Base-by-base conservation (phyloP, 164 flowering plant genomes). In the Nymphaea thermarum region DNA sequence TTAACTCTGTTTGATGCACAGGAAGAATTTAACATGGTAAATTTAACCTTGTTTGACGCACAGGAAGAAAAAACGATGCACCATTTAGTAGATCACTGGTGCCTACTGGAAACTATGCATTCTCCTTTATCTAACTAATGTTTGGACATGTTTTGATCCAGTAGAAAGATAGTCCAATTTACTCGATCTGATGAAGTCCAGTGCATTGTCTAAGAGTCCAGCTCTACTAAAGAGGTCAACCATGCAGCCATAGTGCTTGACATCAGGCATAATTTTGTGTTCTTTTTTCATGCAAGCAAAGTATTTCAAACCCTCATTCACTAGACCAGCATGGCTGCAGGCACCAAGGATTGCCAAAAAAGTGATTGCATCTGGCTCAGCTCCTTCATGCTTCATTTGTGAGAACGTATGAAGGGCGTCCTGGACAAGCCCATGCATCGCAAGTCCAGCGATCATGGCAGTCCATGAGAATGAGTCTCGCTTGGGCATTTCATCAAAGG, bases 201-300 rank as follows among this genome's bases (percentile, higher is more conserved):
- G 8, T 61, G 41, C 63, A 5, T 61, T n/a, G 16, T 61, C 63
- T 5, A 61, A n/a, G 3, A 11, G 3, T n/a, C 63, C 63, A 61
- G 63, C 63, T 61, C 63, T n/a, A 61, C 63, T 61, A 7, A 61
- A 6, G 5, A 61, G 63, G n/a, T 61, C 63, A 16, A 61, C 63
- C n/a, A 61, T 6, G 16, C 63, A 61, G 5, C 63, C 63, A 25
- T 61, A 61, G 16, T 61, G 63, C 5, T 61, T n/a, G 5, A 61
- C n/a, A 11, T n/a, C 16, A 3, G 41, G 63, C 25, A 25, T 6
- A 61, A 61, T 61, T 1, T 25, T 6, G 41, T 61, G 16, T 25
- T 61, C 63, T 16, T 10, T 5, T 16, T n/a, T 61, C 63, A 61
- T 61, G 6, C 8, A n/a, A 61, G 6, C 25, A 25, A 61, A 61